A percentile compares a stretch with the other conserved stretches of the same genome.
Conservation (phyloP, 345 rosid genomes). For the Clarkia xantiana region DNA sequence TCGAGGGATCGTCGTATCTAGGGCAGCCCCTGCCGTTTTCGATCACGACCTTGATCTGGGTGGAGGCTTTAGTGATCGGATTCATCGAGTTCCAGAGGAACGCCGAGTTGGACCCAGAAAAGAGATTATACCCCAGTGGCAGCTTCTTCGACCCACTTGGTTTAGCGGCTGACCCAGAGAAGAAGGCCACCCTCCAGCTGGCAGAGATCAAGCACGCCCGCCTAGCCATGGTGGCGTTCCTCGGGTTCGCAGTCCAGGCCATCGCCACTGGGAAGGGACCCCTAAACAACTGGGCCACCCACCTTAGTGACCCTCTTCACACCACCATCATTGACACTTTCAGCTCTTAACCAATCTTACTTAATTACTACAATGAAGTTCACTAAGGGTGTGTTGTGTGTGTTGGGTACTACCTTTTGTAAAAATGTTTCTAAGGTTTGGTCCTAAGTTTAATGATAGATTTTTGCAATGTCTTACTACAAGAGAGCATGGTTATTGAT, state of each 20-base stretch:
- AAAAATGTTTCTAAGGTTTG: too few relatives aligned
- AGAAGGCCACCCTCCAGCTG: conserved; percentile 68
- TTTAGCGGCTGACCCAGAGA: conserved; percentile 81
- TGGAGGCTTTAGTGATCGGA: conserved; percentile 67
- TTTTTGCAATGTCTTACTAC: too few relatives aligned
- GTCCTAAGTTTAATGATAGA: too few relatives aligned
- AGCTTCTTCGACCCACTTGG: conserved; percentile 78
- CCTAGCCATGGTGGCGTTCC: conserved; percentile 81
- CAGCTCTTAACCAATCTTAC: conserved; percentile 19
- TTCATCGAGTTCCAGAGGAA: conserved; percentile 93
- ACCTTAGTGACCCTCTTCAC: conserved; percentile 96
- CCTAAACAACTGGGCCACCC: conserved; percentile 98
- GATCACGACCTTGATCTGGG: conserved; percentile 73
- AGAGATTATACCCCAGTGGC: conserved; percentile 85
- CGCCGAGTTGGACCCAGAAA: conserved; percentile 83
- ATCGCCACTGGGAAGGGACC: conserved; percentile 85
- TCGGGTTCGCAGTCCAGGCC: conserved; percentile 91
- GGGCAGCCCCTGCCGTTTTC: conserved; percentile 90
- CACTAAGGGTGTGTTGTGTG: too few relatives aligned
- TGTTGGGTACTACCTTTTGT: too few relatives aligned
- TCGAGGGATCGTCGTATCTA: conserved; percentile 85
- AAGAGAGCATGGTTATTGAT: too few relatives aligned
- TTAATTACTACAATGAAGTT: too few relatives aligned
- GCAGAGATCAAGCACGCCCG: conserved; percentile 99
- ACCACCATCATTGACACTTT: conserved; percentile 88